These are phyloP conservation scores for Aspergillus sp. DNA, from an alignment of 2,329 filamentous ascomycete species.

Conservation along the genomic window DNA sequence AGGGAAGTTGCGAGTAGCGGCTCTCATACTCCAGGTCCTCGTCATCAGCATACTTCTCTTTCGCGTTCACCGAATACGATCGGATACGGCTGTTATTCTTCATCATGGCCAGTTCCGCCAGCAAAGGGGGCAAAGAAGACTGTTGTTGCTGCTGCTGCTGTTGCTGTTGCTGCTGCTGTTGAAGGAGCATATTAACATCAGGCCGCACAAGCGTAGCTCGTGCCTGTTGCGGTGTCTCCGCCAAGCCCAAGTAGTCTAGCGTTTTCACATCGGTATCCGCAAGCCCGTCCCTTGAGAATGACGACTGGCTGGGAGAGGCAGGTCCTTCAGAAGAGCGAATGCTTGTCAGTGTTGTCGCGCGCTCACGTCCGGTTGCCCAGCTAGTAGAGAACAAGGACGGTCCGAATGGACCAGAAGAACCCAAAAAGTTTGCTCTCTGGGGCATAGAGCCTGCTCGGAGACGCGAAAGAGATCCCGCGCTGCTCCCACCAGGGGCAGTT, in stretches of 20 bases:
- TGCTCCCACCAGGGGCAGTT: slow-evolving; percentile 53
- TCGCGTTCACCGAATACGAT: slow-evolving; percentile 98
- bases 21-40: slow-evolving; percentile 75
- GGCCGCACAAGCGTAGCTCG: slow-evolving; percentile 71
- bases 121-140: slow-evolving; percentile 60
- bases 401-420: slow-evolving; percentile 71
- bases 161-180: slow-evolving; percentile 55
- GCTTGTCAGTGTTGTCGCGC: slow-evolving; percentile 86
- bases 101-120: slow-evolving; percentile 74
- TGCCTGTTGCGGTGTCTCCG: slow-evolving; percentile 84
- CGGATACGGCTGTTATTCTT: slow-evolving; percentile 85
- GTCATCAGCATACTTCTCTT: slow-evolving; percentile 91
- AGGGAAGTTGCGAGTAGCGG: slow-evolving; percentile 59
- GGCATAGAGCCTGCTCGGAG: slow-evolving; percentile 93
- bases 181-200: slow-evolving; percentile 51
- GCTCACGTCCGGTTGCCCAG: slow-evolving; percentile 79
- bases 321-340: slow-evolving; percentile 85
- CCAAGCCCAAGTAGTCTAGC: slow-evolving; percentile 90
- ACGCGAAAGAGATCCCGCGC: slow-evolving; percentile 77
- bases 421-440: slow-evolving; percentile 72
- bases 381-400: slow-evolving; percentile 84
- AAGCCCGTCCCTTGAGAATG: slow-evolving; percentile 80
- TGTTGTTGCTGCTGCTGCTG: slow-evolving; percentile 48
- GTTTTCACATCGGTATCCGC: slow-evolving; percentile 89
- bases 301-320: slow-evolving; percentile 81